These are phyloP conservation scores for Arabidopsis arenosa DNA, from an alignment of 345 rosid species.

Conservation along the genomic window DNA sequence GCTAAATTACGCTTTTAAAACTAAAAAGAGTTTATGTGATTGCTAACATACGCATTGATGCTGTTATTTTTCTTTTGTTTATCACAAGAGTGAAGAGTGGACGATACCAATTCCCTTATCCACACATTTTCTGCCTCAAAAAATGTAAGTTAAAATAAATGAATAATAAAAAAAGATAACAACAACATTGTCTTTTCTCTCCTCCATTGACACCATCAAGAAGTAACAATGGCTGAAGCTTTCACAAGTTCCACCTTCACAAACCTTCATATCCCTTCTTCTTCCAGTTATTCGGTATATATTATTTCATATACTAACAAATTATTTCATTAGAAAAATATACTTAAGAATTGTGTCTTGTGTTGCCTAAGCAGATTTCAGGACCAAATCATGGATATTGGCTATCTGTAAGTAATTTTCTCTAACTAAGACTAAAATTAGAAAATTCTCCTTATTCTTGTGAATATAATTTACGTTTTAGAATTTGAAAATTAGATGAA, in stretches of 20 bases:
- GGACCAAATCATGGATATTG: constrained; percentile 44
- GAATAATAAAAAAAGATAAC: constrained; percentile 2
- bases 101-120: constrained; percentile 60
- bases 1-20: neutral
- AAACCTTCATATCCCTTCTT: constrained; percentile 44
- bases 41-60: constrained; percentile 18
- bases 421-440: neutral
- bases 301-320: neutral
- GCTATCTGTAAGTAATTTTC: constrained; percentile 43
- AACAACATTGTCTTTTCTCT: neutral
- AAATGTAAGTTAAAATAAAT: neutral
- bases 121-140: constrained; percentile 37
- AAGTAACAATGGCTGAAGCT: constrained; percentile 61
- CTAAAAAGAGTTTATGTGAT: neutral
- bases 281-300: constrained; percentile 31
- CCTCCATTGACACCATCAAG: constrained; percentile 5
- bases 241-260: constrained; percentile 54
- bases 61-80: neutral
- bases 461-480: neutral
- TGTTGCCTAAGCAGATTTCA: constrained; percentile 50
- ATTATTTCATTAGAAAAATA: neutral
- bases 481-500: constrained; percentile 12
- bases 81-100: constrained; percentile 45
- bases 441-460: neutral
- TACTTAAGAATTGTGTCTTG: constrained; percentile 8